phyloP scores from a whole-genome alignment of 768 basidiomycete species.

The Mycena polygramma region DNA sequence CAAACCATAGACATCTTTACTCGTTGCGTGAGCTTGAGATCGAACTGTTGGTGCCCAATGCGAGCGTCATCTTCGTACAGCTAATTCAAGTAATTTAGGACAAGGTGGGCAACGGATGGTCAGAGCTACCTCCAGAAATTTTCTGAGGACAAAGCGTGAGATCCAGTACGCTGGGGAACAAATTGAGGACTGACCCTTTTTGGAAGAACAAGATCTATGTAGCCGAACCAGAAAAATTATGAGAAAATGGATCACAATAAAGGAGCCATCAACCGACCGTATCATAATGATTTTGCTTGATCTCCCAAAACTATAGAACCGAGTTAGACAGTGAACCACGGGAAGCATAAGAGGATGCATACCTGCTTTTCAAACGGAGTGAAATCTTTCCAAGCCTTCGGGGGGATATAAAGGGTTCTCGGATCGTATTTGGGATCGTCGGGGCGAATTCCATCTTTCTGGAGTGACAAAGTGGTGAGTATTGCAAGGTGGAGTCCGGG shows the following conservation, averaged over 20 bases:
- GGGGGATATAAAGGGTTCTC: conserved; percentile 86
- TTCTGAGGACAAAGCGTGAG: conserved; percentile 54
- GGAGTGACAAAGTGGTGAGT: conserved; percentile 23
- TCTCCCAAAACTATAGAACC: conserved; percentile 80
- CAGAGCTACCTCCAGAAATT: conserved; percentile 78
- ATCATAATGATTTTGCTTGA: conserved; percentile 98
- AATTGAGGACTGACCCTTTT: conserved; percentile 76
- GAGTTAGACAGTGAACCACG: conserved; percentile 6
- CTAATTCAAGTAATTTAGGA: conserved; percentile 46
- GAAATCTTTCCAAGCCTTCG: conserved; percentile 81
- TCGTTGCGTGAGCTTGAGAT: conserved; percentile 89
- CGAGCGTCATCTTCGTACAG: conserved; percentile 97
- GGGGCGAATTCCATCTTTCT: conserved; percentile 87
- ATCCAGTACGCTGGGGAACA: conserved; percentile 13
- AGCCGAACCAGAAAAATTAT: conserved; percentile 14
- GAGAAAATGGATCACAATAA: conserved; percentile 35
- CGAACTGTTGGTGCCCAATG: conserved; percentile 94
- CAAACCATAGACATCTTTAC: conserved; percentile 99
- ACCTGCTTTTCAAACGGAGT: conserved; percentile 97
- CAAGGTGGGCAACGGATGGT: neutral
- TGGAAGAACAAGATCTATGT: conserved; percentile 93
- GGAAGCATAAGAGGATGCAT: conserved; percentile 27
- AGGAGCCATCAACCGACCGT: conserved; percentile 65
- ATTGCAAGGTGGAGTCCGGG: neutral
- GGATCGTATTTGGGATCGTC: conserved; percentile 92